Percentiles rank a stretch among this genome's conserved stretches.
phyloP scores from a whole-genome alignment of 2,329 filamentous ascomycete genomes.

The Aureobasidium sp. region DNA sequence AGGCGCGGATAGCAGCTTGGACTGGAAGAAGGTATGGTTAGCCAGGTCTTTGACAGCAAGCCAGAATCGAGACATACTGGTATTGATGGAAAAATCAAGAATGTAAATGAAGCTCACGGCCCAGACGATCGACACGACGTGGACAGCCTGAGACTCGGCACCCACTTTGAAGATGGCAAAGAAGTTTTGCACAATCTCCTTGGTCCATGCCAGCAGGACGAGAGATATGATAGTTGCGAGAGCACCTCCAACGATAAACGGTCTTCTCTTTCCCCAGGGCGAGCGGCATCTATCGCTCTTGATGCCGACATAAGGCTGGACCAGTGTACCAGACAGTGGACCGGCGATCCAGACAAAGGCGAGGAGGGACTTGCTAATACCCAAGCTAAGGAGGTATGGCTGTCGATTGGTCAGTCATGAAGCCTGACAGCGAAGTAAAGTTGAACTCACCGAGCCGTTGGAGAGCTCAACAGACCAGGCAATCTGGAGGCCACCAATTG shows the following conservation, averaged over 20 bases:
- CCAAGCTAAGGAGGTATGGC: constrained; percentile 45
- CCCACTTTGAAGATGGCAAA: constrained; percentile 61
- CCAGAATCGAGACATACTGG: constrained; percentile 44
- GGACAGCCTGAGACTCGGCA: constrained; percentile 54
- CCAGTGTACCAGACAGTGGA: constrained; percentile 43
- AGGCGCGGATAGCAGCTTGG: constrained; percentile 82
- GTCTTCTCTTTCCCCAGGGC: constrained; percentile 41
- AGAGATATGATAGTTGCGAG: constrained; percentile 41
- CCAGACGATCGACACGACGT: constrained; percentile 59
- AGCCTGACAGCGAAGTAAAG: not conserved
- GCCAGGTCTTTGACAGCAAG: not conserved
- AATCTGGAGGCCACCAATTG: constrained; percentile 79
- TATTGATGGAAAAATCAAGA: constrained; percentile 91
- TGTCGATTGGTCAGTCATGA: constrained; percentile 15
- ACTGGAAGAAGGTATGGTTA: constrained; percentile 39
- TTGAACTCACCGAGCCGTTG: constrained; percentile 61
- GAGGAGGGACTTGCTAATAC: constrained; percentile 42
- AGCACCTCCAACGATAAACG: constrained; percentile 44
- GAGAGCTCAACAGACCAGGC: constrained; percentile 94
- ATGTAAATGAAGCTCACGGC: constrained; percentile 84
- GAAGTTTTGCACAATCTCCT: constrained; percentile 52
- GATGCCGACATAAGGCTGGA: constrained; percentile 46
- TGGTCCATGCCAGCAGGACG: constrained; percentile 42
- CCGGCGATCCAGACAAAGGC: constrained; percentile 48
- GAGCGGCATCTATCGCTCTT: constrained; percentile 43